phyloP scores from a whole-genome alignment of 2,329 filamentous ascomycete genomes.

The Colletotrichum musicola region DNA sequence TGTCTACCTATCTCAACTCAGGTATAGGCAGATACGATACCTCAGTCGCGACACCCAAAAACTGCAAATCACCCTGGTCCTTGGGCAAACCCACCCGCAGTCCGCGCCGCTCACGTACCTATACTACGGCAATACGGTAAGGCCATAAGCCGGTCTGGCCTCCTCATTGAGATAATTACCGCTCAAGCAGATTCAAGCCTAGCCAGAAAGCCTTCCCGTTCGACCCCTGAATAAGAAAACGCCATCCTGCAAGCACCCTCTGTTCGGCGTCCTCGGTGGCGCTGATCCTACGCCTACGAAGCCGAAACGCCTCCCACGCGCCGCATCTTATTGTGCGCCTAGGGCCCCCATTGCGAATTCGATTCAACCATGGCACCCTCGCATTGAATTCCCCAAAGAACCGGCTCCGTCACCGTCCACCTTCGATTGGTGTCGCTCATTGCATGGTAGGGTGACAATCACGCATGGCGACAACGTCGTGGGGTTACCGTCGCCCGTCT shows the following conservation, averaged over 20 bases:
- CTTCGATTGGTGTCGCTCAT: neutral
- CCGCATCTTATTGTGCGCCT: constrained; percentile 41
- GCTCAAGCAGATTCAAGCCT: constrained; percentile 14
- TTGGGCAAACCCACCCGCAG: too few relatives aligned
- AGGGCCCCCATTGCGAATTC: too few relatives aligned
- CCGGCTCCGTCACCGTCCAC: neutral
- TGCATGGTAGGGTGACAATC: neutral
- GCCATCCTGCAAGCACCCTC: constrained; percentile 26
- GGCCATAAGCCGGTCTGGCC: constrained; percentile 5
- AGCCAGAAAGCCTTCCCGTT: constrained; percentile 35
- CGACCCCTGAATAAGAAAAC: constrained; percentile 34
- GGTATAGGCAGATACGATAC: neutral
- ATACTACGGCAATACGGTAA: neutral
- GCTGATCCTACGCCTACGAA: constrained; percentile 32
- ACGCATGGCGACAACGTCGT: neutral
- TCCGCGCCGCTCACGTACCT: too few relatives aligned
- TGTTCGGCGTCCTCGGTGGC: constrained; percentile 31
- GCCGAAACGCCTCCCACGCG: constrained; percentile 37
- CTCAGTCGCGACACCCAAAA: constrained; percentile 10
- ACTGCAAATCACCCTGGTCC: neutral
- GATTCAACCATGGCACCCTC: neutral
- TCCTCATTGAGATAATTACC: constrained; percentile 8
- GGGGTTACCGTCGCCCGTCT: neutral
- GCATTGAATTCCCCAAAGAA: neutral
- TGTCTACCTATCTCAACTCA: too few relatives aligned